Conservation (phyloP, 495 filamentous ascomycete genomes). For the Aspergillus sclerotiicarbonarius region DNA sequence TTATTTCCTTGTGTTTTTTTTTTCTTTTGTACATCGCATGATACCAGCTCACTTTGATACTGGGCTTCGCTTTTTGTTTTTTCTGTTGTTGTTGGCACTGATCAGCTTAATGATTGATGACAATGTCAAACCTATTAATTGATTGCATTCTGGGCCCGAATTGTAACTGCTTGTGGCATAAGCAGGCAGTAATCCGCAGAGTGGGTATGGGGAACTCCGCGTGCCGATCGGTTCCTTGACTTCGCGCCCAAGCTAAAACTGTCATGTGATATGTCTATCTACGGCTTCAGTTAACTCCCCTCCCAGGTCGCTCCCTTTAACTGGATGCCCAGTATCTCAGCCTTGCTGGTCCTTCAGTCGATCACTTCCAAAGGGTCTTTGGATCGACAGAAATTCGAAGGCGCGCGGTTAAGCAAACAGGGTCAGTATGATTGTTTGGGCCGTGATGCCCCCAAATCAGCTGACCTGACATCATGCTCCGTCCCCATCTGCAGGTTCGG, state of each 20-base stretch:
- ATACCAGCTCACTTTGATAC: constrained; percentile 45
- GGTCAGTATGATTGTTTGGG: not conserved
- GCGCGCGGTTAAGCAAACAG: not conserved
- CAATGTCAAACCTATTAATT: constrained; percentile 29
- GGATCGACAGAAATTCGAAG: constrained; percentile 1
- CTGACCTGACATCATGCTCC: constrained; percentile 20
- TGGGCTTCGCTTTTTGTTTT: constrained; percentile 31
- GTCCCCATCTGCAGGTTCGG: constrained; percentile 22
- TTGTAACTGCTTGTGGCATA: not conserved
- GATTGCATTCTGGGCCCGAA: not conserved
- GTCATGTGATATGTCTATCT: too few species aligned
- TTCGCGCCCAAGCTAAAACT: too few species aligned
- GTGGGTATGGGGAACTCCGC: not conserved
- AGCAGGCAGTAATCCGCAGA: not conserved
- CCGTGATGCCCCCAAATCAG: constrained; percentile 13
- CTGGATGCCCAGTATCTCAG: not conserved
- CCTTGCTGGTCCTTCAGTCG: not conserved
- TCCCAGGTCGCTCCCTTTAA: not conserved
- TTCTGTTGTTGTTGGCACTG: constrained; percentile 25
- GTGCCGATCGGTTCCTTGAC: not conserved
- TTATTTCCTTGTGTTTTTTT: constrained; percentile 14
- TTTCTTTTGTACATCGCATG: constrained; percentile 33
- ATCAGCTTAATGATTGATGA: constrained; percentile 36
- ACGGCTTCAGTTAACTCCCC: not conserved
- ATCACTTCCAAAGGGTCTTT: not conserved